These are phyloP conservation scores for Aspergillus wentii DNA, from an alignment of 495 filamentous ascomycete species.

Conservation along the genomic window DNA sequence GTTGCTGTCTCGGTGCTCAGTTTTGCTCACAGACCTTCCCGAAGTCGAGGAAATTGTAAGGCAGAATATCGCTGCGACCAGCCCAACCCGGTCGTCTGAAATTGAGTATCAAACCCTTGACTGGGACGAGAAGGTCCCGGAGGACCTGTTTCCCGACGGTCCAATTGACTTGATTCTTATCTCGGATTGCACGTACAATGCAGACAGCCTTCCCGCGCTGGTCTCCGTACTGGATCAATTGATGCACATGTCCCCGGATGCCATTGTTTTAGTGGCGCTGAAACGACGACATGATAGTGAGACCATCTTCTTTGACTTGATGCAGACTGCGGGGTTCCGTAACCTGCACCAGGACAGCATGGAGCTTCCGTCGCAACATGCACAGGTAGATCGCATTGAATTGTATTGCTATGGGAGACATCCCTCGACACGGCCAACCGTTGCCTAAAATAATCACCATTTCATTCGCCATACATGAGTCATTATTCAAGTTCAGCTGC, in stretches of 20 bases:
- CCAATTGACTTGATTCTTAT: conserved; percentile 70
- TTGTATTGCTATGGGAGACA: conserved; percentile 45
- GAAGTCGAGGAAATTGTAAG: conserved; percentile 65
- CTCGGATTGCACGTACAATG: conserved; percentile 95
- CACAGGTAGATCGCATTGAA: conserved; percentile 54
- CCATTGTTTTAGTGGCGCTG: conserved; percentile 65
- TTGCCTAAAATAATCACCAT: too few species aligned
- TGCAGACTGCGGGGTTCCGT: conserved; percentile 53
- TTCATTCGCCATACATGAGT: too few species aligned
- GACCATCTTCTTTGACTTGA: conserved; percentile 70
- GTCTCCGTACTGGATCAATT: conserved; percentile 64
- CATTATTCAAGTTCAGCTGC: too few species aligned
- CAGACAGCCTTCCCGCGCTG: conserved; percentile 70
- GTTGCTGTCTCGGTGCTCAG: conserved; percentile 45
- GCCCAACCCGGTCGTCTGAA: conserved; percentile 27
- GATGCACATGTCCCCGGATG: conserved; percentile 41
- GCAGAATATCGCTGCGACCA: conserved; percentile 47
- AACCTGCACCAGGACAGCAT: conserved; percentile 43
- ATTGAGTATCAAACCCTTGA: conserved; percentile 62
- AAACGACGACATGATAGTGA: conserved; percentile 87
- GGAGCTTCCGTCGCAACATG: conserved; percentile 54
- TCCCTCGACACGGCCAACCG: too few species aligned
- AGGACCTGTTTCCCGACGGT: conserved; percentile 27
- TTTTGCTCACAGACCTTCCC: conserved; percentile 77
- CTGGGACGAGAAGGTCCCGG: conserved; percentile 58